These are phyloP conservation scores for Hypoxylon sp. DNA, from an alignment of 2,329 filamentous ascomycete genomes.

Conservation along the genomic window DNA sequence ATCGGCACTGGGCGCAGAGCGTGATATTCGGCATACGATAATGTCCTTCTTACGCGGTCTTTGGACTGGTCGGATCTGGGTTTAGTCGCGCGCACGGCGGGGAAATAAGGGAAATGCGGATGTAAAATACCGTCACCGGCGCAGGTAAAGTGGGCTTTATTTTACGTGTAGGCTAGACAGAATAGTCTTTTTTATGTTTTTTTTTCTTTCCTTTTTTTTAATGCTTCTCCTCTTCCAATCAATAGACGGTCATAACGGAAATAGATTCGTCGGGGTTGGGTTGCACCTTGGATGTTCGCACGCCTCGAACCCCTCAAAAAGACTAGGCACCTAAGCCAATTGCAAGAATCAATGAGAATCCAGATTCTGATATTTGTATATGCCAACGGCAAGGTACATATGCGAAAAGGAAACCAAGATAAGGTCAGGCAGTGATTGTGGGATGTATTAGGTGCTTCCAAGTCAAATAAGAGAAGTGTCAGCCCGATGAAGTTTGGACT, in stretches of 20 bases:
- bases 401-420: slow-evolving; percentile 18
- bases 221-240: background rate
- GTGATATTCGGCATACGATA: slow-evolving; percentile 39
- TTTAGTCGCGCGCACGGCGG: slow-evolving; percentile 12
- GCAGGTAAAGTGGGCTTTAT: slow-evolving; percentile 27
- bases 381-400: slow-evolving; percentile 14
- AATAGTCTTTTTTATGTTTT: slow-evolving; percentile 24
- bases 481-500: slow-evolving; percentile 20
- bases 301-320: slow-evolving; percentile 13
- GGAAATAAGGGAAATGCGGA: slow-evolving; percentile 12
- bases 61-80: background rate
- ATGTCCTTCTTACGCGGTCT: background rate
- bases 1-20: slow-evolving; percentile 16
- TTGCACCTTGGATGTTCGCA: slow-evolving; percentile 10
- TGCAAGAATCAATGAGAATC: slow-evolving; percentile 19
- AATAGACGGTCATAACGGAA: slow-evolving; percentile 18
- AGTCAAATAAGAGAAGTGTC: slow-evolving; percentile 20
- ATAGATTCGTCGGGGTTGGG: slow-evolving; percentile 19
- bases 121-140: slow-evolving; percentile 29
- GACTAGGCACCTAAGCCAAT: slow-evolving; percentile 21
- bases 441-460: slow-evolving; percentile 17
- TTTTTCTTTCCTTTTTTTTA: slow-evolving; percentile 15
- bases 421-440: slow-evolving; percentile 36
- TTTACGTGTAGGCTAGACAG: slow-evolving; percentile 13
- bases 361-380: slow-evolving; percentile 17